Evolutionary conservation across 2,329 filamentous ascomycete genomes (phyloP), one percentile per base, ranked within the genome.

Genomic region (Phyllosticta citribraziliensis): DNA sequence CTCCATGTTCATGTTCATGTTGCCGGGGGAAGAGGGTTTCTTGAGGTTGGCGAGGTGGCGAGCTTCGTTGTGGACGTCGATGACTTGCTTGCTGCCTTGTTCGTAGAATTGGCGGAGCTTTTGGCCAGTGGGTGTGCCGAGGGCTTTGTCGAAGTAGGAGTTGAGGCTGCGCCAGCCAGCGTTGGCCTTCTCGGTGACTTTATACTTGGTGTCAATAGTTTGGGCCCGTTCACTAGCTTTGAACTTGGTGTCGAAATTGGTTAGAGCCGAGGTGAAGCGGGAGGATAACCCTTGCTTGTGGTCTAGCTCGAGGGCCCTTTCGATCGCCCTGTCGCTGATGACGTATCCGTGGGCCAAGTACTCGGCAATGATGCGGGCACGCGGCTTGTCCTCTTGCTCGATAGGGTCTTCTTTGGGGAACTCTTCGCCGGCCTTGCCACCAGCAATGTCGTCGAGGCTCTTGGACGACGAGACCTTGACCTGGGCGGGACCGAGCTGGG

Each of bases 271-370:
- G 65, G 89, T 85, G 83, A 99, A 99, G 68, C 87, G 86, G 70
- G 74, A 80, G 62, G 88, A 89, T 70, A 97, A 86, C 67, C 90
- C 90, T 76, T 97, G 92, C 78, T 93, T 88, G 73, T 88, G 80
- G 79, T 99, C 94, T 57, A 97, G 85, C 30, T 89, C 84, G 70
- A 99, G 89, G 65, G 91, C 93, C 65, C 83, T 83, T 78, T 94
- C 84, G 67, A 96, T 87, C 57, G 89, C 89, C 61, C 82, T 79
- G 71, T 88, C 86, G 64, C 83, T 91, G 66, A 97, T 81, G 50
- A 86, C 83, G 78, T 99, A 99, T 67, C 94, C 94, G 70, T 97
- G 91, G 11, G 94, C 92, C 35, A 99, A 88, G 76, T 97, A 97
- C 79, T 99, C 94, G 66, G 94, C 94, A 57, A 97, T 76, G 74